Evolutionary conservation across 2,329 filamentous ascomycete species (phyloP), one percentile per base, ranked within the genome.

Genomic region (Aureobasidium sp.): DNA sequence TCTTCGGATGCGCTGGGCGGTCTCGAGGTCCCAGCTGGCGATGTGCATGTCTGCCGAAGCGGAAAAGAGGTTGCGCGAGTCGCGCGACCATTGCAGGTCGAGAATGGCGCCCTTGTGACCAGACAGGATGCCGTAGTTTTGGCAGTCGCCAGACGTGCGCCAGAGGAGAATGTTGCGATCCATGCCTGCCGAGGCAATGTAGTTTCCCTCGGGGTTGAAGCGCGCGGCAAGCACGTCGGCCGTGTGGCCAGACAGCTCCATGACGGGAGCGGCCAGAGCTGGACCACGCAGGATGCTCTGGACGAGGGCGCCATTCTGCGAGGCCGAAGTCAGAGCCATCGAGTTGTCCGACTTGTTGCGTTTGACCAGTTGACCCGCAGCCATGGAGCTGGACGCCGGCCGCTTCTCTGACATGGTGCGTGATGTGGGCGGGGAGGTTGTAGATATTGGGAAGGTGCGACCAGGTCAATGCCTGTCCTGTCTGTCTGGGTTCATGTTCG

Each of bases 51-150:
- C 94, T 67, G 94, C 92, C 37, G 92, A 96, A 48, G 92, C 92
- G 8, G 93, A 94, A 72, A 93, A 97, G 57, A 99, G 76, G 45
- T 93, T 88, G 70, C 89, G 86, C 22, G 91, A 95, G 77, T 99
- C 94, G 72, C 94, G 88, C 31, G 94, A 96, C 94, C 94, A 99
- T 72, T 96, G 91, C 49, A 99, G 79, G 75, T 97, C 94, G 29
- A 97, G 80, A 53, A 99, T 80, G 1, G 94, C 94, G 67, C 91
- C 91, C 72, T 90, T 91, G 78, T 99, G 94, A 37, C 94, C 94
- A 9, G 81, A 91, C 58, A 99, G 80, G 31, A 90, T 79, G 64
- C 93, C 92, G 71, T 97, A 97, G 77, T 99, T 99, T 71, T 96
- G 90, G 78, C 93, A 97, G 69, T 91, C 84, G 70, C 91, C 93